phyloP scores from a whole-genome alignment of 225 moss, liverwort and hornwort species.

The Thuidium tamariscinum region DNA sequence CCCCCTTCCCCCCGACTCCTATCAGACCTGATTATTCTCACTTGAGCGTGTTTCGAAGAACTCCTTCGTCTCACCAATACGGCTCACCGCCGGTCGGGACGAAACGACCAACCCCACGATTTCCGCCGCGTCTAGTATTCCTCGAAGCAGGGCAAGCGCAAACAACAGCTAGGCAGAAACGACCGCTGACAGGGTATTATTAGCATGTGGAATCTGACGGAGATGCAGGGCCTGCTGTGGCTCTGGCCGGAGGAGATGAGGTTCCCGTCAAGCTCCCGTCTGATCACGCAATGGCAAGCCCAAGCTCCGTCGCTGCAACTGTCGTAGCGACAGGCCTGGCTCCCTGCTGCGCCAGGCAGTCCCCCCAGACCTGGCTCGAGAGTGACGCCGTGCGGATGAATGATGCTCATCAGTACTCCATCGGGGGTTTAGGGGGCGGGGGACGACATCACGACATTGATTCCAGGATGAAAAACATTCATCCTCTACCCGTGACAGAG shows the following conservation, averaged over 20 bases:
- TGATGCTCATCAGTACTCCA: neutral
- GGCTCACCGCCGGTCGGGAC: neutral
- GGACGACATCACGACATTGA: too few relatives aligned
- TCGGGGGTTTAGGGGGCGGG: too few relatives aligned
- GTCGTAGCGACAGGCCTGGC: neutral
- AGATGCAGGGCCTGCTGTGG: neutral
- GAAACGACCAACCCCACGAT: conserved; percentile 21
- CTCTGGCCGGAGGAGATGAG: neutral
- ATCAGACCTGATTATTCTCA: neutral
- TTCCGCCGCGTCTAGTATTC: neutral
- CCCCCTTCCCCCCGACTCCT: neutral
- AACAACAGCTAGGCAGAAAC: neutral
- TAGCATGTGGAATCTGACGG: conserved; percentile 26
- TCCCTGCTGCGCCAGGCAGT: neutral
- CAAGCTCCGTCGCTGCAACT: conserved; percentile 2
- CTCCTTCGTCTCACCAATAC: neutral
- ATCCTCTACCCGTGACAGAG: neutral
- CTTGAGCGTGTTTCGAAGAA: neutral
- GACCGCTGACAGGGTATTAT: conserved; percentile 11
- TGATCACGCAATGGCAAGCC: neutral
- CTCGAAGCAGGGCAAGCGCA: neutral
- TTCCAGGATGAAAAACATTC: neutral
- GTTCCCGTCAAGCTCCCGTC: neutral
- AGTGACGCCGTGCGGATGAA: neutral
- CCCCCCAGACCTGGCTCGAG: neutral